These are phyloP conservation scores for Diaporthe sp. DNA, from an alignment of 2,329 filamentous ascomycete genomes.

Conservation along the genomic window DNA sequence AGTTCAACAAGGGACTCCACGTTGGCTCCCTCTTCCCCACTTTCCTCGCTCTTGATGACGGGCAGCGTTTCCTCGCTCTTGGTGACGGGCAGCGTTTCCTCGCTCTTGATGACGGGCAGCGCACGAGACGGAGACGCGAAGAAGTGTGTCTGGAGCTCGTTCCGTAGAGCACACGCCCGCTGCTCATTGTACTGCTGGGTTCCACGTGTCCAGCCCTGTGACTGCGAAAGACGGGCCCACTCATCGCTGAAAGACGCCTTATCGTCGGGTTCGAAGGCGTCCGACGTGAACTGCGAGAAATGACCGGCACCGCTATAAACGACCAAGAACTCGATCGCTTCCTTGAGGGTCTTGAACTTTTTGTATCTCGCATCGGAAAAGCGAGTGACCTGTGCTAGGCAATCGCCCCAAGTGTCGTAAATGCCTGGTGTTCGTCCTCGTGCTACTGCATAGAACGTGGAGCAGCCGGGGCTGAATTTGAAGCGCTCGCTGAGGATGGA, in stretches of 20 bases:
- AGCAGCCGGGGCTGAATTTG: not conserved
- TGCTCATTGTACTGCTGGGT: not conserved
- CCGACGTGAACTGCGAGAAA: not conserved
- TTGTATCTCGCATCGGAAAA: not conserved
- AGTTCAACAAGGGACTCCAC: not conserved
- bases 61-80: not conserved
- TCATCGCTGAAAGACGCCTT: conserved; percentile 2
- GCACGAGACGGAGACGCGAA: not conserved
- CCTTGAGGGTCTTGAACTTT: not conserved
- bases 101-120: not conserved
- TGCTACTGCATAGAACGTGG: conserved; percentile 18
- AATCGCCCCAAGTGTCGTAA: not conserved
- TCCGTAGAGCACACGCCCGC: not conserved
- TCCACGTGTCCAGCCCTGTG: conserved; percentile 18
- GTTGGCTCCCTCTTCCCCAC: not conserved
- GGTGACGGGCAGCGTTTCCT: not conserved
- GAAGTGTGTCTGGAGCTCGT: conserved; percentile 8
- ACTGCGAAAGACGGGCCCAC: conserved; percentile 11
- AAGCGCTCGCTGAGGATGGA: not conserved
- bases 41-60: not conserved
- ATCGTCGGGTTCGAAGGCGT: not conserved
- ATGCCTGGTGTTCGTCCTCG: conserved; percentile 3
- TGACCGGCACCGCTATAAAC: conserved; percentile 18
- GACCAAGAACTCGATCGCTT: not conserved
- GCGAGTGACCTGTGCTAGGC: not conserved